Evolutionary conservation across 2,329 filamentous ascomycete species (phyloP), one percentile per base, ranked within the genome.

Genomic region (Ophiosphaerella narmari): DNA sequence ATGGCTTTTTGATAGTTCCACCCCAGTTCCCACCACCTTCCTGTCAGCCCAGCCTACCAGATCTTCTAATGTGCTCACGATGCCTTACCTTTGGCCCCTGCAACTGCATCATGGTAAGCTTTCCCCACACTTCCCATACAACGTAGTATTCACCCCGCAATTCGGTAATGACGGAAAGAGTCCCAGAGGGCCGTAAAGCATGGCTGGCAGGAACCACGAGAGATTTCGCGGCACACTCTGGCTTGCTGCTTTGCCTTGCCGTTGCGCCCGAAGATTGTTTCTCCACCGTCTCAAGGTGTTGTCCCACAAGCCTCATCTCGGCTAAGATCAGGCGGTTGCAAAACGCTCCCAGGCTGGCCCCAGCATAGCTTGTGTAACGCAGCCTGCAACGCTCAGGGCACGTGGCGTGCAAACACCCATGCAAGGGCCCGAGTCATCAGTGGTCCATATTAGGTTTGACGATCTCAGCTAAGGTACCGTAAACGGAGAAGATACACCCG

Each of bases 81-180:
- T 43, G 45, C 52, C 50, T 57, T 36, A 31, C 44, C 44, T 16
- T 44, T 21, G 34, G 32, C 50, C 48, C 55, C 54, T 53, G 50
- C 48, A 43, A 33, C 35, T 47, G 52, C 48, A 47, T 54, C 50
- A 52, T 48, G 50, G 48, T 51, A 52, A 44, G 54, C 46, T 54
- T 61, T 66, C 65, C 66, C 66, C 66, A 62, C 64, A 65, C 51
- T 54, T 63, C 52, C 57, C 57, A 59, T 45, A 47, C 48, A 65
- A 42, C 33, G 56, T 62, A 60, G 52, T 57, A 61, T 58, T 43
- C 40, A 42, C 63, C 63, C 65, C 62, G 63, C 63, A 63, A 62
- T 60, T 59, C 58, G 65, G 61, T 58, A 62, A 54, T 57, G 54
- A 52, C 57, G 44, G 47, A 49, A 33, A 39, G 34, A n/a, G 45